Evolutionary conservation across 352 stramenopile species (phyloP).

Genomic region (Blastocystis sp.): DNA sequence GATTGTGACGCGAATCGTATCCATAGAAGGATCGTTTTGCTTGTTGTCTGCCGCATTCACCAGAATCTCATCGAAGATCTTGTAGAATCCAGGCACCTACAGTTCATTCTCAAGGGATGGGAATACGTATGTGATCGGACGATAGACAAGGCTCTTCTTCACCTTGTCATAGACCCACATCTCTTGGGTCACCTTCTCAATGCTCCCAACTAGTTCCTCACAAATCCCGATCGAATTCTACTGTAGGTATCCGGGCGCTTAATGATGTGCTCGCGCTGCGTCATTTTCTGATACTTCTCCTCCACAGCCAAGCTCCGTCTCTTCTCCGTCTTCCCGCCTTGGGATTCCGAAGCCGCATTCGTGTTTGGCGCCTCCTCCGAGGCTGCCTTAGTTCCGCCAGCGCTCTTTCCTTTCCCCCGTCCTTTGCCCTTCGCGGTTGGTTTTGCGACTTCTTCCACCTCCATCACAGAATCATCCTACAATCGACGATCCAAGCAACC

Average conservation of each 20-base stretch:
- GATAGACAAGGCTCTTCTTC: constrained; percentile 81
- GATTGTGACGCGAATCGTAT: constrained; percentile 88
- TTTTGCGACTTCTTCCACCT: not conserved
- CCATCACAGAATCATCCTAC: constrained; percentile 17
- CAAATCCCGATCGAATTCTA: constrained; percentile 71
- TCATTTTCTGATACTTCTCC: constrained; percentile 90
- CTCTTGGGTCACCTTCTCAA: constrained; percentile 85
- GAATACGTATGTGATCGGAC: constrained; percentile 83
- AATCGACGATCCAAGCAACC: not conserved
- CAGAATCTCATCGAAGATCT: constrained; percentile 99
- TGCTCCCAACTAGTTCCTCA: constrained; percentile 81
- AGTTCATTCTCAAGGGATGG: not conserved
- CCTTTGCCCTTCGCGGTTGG: not conserved
- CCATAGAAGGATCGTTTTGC: constrained; percentile 92
- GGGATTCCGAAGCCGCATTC: not conserved
- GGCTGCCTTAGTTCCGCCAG: too few relatives aligned
- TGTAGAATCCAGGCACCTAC: constrained; percentile 89
- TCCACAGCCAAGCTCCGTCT: constrained; percentile 48
- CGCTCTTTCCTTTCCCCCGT: not conserved
- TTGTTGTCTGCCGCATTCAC: constrained; percentile 99
- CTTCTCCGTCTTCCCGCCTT: not conserved
- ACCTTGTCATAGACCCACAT: constrained; percentile 87
- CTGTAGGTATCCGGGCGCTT: constrained; percentile 92
- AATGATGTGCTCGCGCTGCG: constrained; percentile 93
- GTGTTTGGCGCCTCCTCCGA: not conserved